These are phyloP conservation scores for Astragalus membranaceus DNA, from an alignment of 306 rosid species.

Conservation along the genomic window DNA sequence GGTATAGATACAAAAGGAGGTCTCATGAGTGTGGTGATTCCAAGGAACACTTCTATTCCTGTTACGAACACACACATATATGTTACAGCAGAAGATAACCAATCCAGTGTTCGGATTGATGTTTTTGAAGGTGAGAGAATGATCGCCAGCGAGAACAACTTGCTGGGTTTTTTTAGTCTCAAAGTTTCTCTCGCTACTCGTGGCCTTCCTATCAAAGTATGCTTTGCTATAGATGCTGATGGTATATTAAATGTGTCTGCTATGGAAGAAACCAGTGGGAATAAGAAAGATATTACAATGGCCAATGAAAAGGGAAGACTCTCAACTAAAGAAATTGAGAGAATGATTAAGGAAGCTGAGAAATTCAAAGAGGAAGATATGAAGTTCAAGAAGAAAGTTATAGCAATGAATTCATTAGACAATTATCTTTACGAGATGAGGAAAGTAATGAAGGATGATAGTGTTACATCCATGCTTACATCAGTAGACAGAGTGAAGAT, in stretches of 20 bases:
- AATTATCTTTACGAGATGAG: too few relatives aligned
- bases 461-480: too few relatives aligned
- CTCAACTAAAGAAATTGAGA: constrained; percentile 31
- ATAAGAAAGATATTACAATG: constrained; percentile 26
- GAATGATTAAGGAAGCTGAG: constrained; percentile 31
- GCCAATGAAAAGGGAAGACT: constrained; percentile 28
- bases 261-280: constrained; percentile 18
- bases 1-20: constrained; percentile 19
- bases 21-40: constrained; percentile 40
- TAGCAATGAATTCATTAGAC: too few relatives aligned
- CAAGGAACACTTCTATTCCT: constrained; percentile 45
- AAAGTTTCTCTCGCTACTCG: constrained; percentile 33
- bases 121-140: constrained; percentile 49
- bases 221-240: constrained; percentile 40
- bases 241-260: constrained; percentile 43
- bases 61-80: constrained; percentile 36
- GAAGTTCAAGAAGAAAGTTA: too few relatives aligned
- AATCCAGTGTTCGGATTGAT: neutral
- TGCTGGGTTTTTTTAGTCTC: constrained; percentile 29
- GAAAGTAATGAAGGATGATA: too few relatives aligned
- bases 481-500: too few relatives aligned
- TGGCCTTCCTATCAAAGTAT: constrained; percentile 19
- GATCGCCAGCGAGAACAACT: constrained; percentile 29
- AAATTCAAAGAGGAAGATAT: too few relatives aligned
- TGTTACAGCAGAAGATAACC: constrained; percentile 22